These are phyloP conservation scores for Stereocaulon alpinum DNA, from an alignment of 495 filamentous ascomycete genomes.

Conservation along the genomic window DNA sequence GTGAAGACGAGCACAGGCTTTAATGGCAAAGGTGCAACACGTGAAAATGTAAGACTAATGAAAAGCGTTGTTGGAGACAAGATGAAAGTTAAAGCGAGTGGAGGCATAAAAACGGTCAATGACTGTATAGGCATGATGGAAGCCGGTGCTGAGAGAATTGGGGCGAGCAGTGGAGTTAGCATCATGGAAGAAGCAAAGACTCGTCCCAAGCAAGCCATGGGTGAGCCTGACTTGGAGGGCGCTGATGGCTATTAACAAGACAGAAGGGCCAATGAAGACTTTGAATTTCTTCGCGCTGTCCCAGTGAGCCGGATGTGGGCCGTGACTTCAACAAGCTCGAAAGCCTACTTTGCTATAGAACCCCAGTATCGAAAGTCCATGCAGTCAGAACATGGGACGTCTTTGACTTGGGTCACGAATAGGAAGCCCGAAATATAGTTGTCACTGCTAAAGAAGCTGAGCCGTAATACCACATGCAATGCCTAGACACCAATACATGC, in stretches of 20 bases:
- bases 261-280: background rate
- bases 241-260: background rate
- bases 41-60: slow-evolving; percentile 51
- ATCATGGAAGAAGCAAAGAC: slow-evolving; percentile 40
- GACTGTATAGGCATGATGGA: slow-evolving; percentile 48
- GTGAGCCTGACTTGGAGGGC: slow-evolving; percentile 4
- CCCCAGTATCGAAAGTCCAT: background rate
- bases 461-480: background rate
- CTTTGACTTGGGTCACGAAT: background rate
- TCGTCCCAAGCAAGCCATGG: slow-evolving; percentile 10
- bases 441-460: background rate
- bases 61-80: slow-evolving; percentile 32
- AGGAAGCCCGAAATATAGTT: too few species aligned
- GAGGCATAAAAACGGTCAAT: slow-evolving; percentile 45
- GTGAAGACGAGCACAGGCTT: slow-evolving; percentile 67
- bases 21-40: slow-evolving; percentile 46
- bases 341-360: too few species aligned
- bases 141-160: slow-evolving; percentile 56
- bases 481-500: background rate
- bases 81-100: slow-evolving; percentile 57
- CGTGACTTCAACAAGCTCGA: too few species aligned
- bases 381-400: background rate
- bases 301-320: too few species aligned
- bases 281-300: background rate
- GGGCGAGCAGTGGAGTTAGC: slow-evolving; percentile 47